phyloP scores from a whole-genome alignment of 2,329 filamentous ascomycete species.

The Ophiostoma ips region DNA sequence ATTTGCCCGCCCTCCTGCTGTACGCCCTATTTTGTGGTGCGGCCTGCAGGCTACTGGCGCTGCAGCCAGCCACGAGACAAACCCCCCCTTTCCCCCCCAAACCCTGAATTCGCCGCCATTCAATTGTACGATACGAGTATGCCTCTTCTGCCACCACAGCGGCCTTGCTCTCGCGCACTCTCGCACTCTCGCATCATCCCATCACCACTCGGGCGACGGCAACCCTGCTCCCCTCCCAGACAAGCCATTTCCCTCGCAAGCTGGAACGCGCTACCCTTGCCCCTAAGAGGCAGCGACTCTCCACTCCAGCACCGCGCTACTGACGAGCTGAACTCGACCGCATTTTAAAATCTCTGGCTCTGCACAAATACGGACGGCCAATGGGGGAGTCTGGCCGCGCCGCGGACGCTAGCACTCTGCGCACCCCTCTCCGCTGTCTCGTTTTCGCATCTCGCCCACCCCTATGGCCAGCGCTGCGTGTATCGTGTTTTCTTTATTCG shows the following conservation, averaged over 20 bases:
- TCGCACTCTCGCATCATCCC: too few relatives aligned
- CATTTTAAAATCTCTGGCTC: neutral
- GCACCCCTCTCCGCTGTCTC: neutral
- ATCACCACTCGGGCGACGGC: too few relatives aligned
- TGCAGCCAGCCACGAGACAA: neutral
- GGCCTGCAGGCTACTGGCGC: too few relatives aligned
- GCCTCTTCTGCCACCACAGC: too few relatives aligned
- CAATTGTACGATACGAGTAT: too few relatives aligned
- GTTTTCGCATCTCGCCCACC: too few relatives aligned
- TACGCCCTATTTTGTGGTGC: neutral
- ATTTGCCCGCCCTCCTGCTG: neutral
- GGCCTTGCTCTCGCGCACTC: too few relatives aligned
- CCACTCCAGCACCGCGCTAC: conserved; percentile 1
- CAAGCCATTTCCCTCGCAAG: too few relatives aligned
- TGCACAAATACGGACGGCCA: neutral
- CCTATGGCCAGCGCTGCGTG: neutral
- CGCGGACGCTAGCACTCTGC: neutral
- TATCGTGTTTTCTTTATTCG: neutral
- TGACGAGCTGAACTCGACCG: neutral
- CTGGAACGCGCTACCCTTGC: conserved; percentile 1
- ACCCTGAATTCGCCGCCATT: too few relatives aligned
- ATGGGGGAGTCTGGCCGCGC: neutral
- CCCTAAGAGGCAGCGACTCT: neutral
- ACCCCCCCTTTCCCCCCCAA: too few relatives aligned
- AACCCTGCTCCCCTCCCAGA: too few relatives aligned